Conservation (phyloP, 177 flowering plant species). For the Vitis hybrid region DNA sequence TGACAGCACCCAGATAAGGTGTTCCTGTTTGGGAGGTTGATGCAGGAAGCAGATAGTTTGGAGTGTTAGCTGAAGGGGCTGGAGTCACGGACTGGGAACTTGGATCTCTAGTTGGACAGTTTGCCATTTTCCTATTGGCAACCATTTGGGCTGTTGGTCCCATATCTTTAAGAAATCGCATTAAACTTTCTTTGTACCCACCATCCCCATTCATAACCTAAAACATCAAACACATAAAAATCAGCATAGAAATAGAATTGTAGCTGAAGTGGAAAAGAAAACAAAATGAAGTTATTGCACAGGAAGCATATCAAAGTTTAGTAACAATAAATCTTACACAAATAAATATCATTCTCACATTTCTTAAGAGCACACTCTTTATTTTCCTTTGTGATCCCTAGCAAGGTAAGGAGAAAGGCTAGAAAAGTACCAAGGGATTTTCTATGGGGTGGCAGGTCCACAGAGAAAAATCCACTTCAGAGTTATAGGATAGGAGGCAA, state of each 20-base stretch:
- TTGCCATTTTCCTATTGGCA: constrained; percentile 27
- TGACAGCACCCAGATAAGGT: neutral
- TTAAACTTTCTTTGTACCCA: constrained; percentile 35
- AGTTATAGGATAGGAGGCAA: no score
- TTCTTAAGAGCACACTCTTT: no score
- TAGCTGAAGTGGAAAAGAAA: neutral
- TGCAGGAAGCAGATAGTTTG: constrained; percentile 2
- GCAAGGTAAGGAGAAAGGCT: no score
- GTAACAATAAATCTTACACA: no score
- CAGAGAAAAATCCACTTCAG: no score
- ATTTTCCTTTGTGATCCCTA: no score
- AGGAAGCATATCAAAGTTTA: neutral
- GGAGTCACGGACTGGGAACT: neutral
- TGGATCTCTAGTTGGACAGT: neutral
- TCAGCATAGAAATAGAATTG: neutral
- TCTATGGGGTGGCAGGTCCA: no score
- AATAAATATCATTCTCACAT: no score
- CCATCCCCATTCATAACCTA: constrained; percentile 22
- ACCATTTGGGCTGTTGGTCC: constrained; percentile 48
- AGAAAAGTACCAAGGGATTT: no score
- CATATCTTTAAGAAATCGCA: constrained; percentile 35
- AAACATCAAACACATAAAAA: neutral
- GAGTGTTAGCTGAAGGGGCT: neutral
- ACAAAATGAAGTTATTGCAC: neutral
- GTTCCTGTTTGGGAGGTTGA: constrained; percentile 1